These are phyloP conservation scores for Lunularia cruciata DNA, from an alignment of 225 moss, liverwort and hornwort species.

Conservation along the genomic window DNA sequence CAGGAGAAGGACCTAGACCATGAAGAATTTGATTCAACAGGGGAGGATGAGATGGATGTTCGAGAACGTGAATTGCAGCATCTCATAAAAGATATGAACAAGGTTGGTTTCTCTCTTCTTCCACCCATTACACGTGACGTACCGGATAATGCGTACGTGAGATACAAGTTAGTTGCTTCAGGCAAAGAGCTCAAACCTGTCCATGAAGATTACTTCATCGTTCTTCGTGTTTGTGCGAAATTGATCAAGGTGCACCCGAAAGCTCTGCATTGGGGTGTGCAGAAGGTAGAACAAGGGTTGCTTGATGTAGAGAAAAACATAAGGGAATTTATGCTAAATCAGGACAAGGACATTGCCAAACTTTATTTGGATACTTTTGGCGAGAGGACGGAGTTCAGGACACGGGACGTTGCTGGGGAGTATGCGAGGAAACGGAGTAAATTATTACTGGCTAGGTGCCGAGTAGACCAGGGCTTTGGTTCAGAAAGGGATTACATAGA, in stretches of 20 bases:
- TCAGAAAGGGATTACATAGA: slow-evolving; percentile 20
- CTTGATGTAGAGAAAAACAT: slow-evolving; percentile 52
- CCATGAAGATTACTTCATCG: slow-evolving; percentile 72
- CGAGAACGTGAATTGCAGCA: background rate
- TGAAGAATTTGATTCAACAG: background rate
- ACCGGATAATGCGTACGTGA: slow-evolving; percentile 39
- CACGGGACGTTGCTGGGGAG: slow-evolving; percentile 1
- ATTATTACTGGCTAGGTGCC: slow-evolving; percentile 11
- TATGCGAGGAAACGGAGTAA: slow-evolving; percentile 1
- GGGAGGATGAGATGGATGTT: background rate
- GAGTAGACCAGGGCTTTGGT: slow-evolving; percentile 15
- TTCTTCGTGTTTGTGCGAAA: slow-evolving; percentile 70
- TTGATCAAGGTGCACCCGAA: slow-evolving; percentile 63
- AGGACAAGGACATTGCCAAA: slow-evolving; percentile 9
- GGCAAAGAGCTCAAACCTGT: slow-evolving; percentile 37
- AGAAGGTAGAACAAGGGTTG: slow-evolving; percentile 70
- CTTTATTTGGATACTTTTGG: slow-evolving; percentile 5
- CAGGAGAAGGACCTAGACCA: background rate
- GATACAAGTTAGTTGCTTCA: slow-evolving; percentile 23
- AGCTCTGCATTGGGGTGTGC: slow-evolving; percentile 59
- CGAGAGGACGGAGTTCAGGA: background rate
- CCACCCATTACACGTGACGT: slow-evolving; percentile 41
- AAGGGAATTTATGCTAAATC: slow-evolving; percentile 44
- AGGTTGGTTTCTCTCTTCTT: slow-evolving; percentile 58
- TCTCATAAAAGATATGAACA: slow-evolving; percentile 59